Base-by-base conservation (phyloP, 768 basidiomycete genomes). In the Astraeus odoratus region DNA sequence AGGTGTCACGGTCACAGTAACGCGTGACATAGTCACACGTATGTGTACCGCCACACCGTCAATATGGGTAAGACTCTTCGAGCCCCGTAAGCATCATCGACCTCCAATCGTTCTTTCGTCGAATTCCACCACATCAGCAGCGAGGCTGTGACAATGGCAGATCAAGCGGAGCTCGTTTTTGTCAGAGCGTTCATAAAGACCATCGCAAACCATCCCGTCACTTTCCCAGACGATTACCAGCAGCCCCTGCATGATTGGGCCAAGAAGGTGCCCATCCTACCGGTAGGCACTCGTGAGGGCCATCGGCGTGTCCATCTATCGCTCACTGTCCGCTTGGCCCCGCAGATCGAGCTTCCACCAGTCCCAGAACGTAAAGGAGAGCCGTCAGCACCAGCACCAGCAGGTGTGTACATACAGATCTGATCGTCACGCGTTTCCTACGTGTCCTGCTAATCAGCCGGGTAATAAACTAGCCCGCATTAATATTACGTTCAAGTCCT, bases 401-500 rank as follows among this genome's bases (percentile, higher is more conserved):
- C 58, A 55, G 63, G 73, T 71, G 53, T 16, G 53, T 47, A 10
- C 39, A 24, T 4, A 31, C n/a, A 7, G 27, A n/a, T n/a, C n/a
- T n/a, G 16, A 18, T 19, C 20, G 35, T 43, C 15, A 48, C 13
- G 44, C 47, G 30, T 20, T 34, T 26, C 22, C 20, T 24, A 38
- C 40, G 36, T 48, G 43, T 34, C 24, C 37, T 24, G 43, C 52
- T 36, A 63, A 23, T 23, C 12, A 13, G 13, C 29, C 44, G 38
- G 48, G 44, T 33, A 23, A 41, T 9, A 26, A 49, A 64, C 56
- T 25, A 26, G 40, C 50, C 45, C 34, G 46, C 19, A 66, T 97
- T 53, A 71, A 70, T 18, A 66, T 99, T 53, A 85, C 80, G 42
- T 80, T 99, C 75, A 97, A 96, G 67, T 96, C 90, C 39, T 71